Conservation (phyloP, 371 early-diverging fungal species). For the Lichtheimia corymbifera region DNA sequence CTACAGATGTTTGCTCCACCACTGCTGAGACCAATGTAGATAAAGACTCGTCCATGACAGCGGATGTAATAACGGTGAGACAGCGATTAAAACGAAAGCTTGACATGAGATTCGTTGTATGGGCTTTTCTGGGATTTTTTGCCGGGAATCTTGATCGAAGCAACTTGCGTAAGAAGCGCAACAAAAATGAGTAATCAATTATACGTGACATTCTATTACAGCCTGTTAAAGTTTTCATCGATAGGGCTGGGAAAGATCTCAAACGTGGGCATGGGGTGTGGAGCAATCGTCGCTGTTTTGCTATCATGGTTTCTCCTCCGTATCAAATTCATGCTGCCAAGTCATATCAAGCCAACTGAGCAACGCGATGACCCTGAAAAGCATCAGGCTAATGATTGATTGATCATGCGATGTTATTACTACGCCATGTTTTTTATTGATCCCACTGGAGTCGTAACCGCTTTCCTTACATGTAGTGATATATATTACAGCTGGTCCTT, state of each 20-base stretch:
- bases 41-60: no score
- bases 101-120: background rate
- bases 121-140: background rate
- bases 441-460: no score
- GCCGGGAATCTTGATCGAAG: background rate
- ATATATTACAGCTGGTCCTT: no score
- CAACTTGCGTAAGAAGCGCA: background rate
- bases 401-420: no score
- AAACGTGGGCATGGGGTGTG: background rate
- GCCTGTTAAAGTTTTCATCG: background rate
- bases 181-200: background rate
- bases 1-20: no score
- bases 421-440: no score
- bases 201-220: background rate
- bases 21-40: no score
- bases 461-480: no score
- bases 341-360: background rate
- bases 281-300: background rate
- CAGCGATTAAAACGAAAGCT: background rate
- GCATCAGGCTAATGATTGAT: no score
- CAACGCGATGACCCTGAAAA: no score
- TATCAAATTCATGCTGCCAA: conserved; percentile 3
- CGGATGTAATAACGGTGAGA: background rate
- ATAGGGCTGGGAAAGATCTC: background rate
- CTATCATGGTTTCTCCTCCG: background rate